A percentile compares a stretch with the other conserved stretches of the same genome.
phyloP scores from a whole-genome alignment of 129 eudicot species.

The Tagetes patula region DNA sequence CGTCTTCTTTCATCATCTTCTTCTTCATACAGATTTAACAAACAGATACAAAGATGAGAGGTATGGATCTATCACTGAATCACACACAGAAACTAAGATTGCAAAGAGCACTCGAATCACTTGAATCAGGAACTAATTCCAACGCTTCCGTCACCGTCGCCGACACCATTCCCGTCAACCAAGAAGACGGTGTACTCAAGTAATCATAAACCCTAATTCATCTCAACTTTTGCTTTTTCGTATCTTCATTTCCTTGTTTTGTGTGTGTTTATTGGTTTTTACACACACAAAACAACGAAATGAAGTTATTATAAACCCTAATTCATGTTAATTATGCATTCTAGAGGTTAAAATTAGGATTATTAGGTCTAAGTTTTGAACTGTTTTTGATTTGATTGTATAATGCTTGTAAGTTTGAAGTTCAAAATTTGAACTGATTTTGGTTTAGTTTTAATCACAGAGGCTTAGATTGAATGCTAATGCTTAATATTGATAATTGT shows the following conservation, averaged over 20 bases:
- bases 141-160: constrained; percentile 85
- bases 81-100: constrained; percentile 79
- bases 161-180: constrained; percentile 74
- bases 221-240: not conserved
- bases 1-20: not conserved
- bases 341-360: not conserved
- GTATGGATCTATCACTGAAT: constrained; percentile 55
- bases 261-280: not conserved
- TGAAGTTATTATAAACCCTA: no score
- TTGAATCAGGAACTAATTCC: constrained; percentile 51
- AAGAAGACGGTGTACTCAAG: constrained; percentile 89
- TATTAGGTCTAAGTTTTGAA: not conserved
- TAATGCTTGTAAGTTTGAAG: not conserved
- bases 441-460: not conserved
- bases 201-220: constrained; percentile 28
- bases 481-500: constrained; percentile 6
- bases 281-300: no score
- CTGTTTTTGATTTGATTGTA: not conserved
- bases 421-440: not conserved
- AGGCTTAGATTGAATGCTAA: no score
- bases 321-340: no score
- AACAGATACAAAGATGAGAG: constrained; percentile 51
- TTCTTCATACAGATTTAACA: not conserved
- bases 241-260: not conserved
- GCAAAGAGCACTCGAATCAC: constrained; percentile 57